Base-by-base conservation (phyloP, 805 yeast genomes). In the Monosporozyma aquatica region DNA sequence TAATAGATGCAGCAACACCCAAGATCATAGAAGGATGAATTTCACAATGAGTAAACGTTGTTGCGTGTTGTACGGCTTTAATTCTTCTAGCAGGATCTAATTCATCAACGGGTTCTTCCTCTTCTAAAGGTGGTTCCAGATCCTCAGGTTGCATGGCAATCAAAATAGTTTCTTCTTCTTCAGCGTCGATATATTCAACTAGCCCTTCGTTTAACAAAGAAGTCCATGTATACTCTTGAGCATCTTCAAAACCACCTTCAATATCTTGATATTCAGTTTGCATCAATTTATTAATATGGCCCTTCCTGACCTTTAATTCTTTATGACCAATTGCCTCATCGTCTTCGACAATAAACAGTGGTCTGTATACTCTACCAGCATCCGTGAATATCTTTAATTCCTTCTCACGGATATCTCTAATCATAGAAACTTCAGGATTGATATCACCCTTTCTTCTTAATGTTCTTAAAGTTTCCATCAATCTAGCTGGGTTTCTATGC, bases 131-230 rank as follows among this genome's bases (percentile, higher is more conserved):
- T 21, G 87, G 77, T 48, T 82, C 87, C 61, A 92, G 72, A 67
- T 92, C 99, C 64, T 92, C 99, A 2, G 95, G 96, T 14, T 95
- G 82, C 98, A 92, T 92, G 30, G 98, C 97, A 68, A 92, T 92
- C 86, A 92, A 82, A 41, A 87, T 85, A 1, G 97, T 89, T 68
- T 92, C 98, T 64, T 92, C 98, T 71, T 92, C 98, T 66, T 92
- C 98, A 9, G 97, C 98, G 67, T 92, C 99, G 45, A 92, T 83
- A 58, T 92, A 92, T 66, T 92, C 99, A 37, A 90, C 90, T 43
- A 90, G 73, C 61, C 98, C 98, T 48, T 80, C 82, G 42, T 71
- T 75, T 20, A 92, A 78, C 51, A 92, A 71, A 6, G 87, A 77
- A 2, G 82, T 72, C 98, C 98, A 92, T 3, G 89, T 84, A 60